A percentile compares a stretch with the other conserved stretches of the same genome.
These are phyloP conservation scores for Melastoma candidum DNA, from an alignment of 441 rosid species.

Conservation along the genomic window DNA sequence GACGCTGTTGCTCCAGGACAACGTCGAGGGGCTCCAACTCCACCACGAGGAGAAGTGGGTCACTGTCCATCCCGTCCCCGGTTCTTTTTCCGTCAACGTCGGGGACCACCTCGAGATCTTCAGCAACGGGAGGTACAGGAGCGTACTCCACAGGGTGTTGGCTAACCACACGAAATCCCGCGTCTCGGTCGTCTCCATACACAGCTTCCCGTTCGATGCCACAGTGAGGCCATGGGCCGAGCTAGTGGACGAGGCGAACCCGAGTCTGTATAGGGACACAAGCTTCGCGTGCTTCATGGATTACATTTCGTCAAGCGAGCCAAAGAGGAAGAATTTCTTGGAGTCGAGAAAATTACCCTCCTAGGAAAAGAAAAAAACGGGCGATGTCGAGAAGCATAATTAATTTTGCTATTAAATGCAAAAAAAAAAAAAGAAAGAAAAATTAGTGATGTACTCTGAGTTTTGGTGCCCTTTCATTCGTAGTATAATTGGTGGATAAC, in stretches of 20 bases:
- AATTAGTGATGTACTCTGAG: too few relatives aligned
- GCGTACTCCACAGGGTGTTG: constrained; percentile 50
- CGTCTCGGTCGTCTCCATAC: constrained; percentile 59
- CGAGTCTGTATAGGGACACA: constrained; percentile 37
- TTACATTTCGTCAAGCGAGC: constrained; percentile 23
- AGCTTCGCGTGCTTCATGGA: constrained; percentile 47
- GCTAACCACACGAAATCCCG: constrained; percentile 31
- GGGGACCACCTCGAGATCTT: constrained; percentile 56
- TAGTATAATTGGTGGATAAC: too few relatives aligned
- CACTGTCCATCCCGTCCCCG: constrained; percentile 34
- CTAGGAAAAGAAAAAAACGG: too few relatives aligned
- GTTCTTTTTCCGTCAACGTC: constrained; percentile 45
- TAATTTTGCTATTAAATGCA: too few relatives aligned
- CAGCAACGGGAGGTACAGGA: constrained; percentile 65
- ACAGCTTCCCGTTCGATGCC: constrained; percentile 44
- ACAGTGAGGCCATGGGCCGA: constrained; percentile 41
- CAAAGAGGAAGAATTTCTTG: constrained; percentile 30
- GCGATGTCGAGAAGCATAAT: too few relatives aligned
- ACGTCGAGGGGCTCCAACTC: constrained; percentile 45
- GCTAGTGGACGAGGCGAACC: constrained; percentile 32
- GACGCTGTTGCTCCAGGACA: constrained; percentile 50
- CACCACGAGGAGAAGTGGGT: constrained; percentile 45
- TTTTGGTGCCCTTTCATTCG: too few relatives aligned
- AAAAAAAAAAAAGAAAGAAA: too few relatives aligned
- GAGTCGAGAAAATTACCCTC: constrained; percentile 20